These are phyloP conservation scores for Berberis thunbergii DNA, from an alignment of 164 flowering plant species.

Conservation along the genomic window DNA sequence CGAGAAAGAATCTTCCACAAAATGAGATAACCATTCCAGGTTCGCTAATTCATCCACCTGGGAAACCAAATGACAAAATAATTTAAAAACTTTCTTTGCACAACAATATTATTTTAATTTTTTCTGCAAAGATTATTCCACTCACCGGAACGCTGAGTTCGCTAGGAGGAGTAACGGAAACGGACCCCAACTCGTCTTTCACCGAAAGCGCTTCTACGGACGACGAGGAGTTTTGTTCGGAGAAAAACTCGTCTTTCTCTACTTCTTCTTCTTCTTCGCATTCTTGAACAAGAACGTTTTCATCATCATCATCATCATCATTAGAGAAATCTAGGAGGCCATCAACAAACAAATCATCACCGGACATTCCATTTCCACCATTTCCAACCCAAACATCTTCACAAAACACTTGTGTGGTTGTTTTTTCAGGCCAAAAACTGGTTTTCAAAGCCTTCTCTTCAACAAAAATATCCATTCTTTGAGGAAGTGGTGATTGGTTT, in stretches of 20 bases:
- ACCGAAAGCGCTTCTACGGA: too few species aligned
- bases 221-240: neutral
- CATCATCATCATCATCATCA: conserved; percentile 21
- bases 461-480: conserved; percentile 28
- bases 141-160: conserved; percentile 55
- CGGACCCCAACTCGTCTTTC: conserved; percentile 6
- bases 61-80: neutral
- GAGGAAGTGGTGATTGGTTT: neutral
- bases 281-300: conserved; percentile 5
- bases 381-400: conserved; percentile 22
- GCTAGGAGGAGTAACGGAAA: conserved; percentile 7
- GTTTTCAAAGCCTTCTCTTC: conserved; percentile 47
- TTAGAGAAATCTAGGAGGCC: conserved; percentile 58
- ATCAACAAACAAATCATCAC: conserved; percentile 62
- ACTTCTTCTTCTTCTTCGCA: conserved; percentile 32
- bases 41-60: conserved; percentile 61
- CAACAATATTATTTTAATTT: neutral
- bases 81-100: neutral
- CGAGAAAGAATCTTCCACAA: conserved; percentile 66
- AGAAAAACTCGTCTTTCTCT: conserved; percentile 21
- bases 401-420: conserved; percentile 17
- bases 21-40: conserved; percentile 70
- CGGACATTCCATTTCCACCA: conserved; percentile 13
- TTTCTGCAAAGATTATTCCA: neutral
- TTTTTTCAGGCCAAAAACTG: conserved; percentile 30